Conservation (phyloP, 2,329 filamentous ascomycete species). For the Ceratocystis diversiconidia region DNA sequence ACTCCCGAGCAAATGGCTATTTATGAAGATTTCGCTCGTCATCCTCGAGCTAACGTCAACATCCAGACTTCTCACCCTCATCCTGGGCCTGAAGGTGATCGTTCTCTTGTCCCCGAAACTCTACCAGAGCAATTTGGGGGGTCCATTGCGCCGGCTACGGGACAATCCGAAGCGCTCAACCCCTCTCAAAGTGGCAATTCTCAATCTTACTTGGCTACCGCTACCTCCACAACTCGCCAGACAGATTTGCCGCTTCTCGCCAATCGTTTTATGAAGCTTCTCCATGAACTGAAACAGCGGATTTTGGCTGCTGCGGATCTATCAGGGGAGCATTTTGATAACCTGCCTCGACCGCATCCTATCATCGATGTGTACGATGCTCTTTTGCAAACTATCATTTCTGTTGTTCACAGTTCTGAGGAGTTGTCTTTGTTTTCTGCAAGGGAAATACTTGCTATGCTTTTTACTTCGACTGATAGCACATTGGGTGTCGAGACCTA, state of each 20-base stretch:
- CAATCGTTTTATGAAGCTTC: constrained; percentile 43
- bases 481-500: constrained; percentile 46
- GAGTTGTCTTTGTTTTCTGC: constrained; percentile 45
- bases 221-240: constrained; percentile 24
- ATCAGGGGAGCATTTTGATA: constrained; percentile 44
- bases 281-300: constrained; percentile 40
- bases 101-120: constrained; percentile 48
- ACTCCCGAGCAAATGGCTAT: constrained; percentile 89
- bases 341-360: constrained; percentile 43
- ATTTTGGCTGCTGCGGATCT: constrained; percentile 33
- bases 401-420: constrained; percentile 46
- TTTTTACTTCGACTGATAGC: constrained; percentile 42
- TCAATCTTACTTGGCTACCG: constrained; percentile 26
- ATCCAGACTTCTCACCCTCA: constrained; percentile 41
- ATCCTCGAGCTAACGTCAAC: constrained; percentile 51
- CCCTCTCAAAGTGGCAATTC: constrained; percentile 35
- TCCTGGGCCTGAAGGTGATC: constrained; percentile 45
- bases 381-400: constrained; percentile 47
- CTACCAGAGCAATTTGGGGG: constrained; percentile 46
- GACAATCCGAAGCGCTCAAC: constrained; percentile 44
- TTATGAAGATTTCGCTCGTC: constrained; percentile 88
- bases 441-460: constrained; percentile 42
- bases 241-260: constrained; percentile 39
- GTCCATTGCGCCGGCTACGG: constrained; percentile 42
- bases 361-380: constrained; percentile 50